A percentile compares a stretch with the other conserved stretches of the same genome.
Conservation (phyloP, 495 filamentous ascomycete species). For the Lentithecium fluviatile region DNA sequence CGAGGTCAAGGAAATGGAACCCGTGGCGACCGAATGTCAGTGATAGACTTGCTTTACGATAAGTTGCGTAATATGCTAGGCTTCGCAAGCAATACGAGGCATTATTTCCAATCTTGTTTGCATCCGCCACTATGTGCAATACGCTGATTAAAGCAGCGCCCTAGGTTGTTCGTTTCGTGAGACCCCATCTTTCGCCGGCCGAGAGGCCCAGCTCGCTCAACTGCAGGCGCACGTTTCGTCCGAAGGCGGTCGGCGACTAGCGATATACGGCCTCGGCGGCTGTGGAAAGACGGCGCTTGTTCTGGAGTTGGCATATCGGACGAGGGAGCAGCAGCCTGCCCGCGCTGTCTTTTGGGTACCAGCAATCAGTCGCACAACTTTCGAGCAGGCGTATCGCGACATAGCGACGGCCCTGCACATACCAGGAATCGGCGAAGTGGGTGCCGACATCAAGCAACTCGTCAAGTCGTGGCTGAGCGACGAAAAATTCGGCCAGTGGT, state of each 20-base stretch:
- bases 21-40: not conserved
- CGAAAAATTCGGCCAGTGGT: slow-evolving; percentile 36
- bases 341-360: slow-evolving; percentile 35
- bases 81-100: slow-evolving; percentile 4
- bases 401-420: slow-evolving; percentile 36
- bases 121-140: slow-evolving; percentile 27
- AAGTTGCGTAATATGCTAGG: not conserved
- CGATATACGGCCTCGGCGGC: slow-evolving; percentile 33
- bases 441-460: slow-evolving; percentile 31
- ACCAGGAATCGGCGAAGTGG: slow-evolving; percentile 5
- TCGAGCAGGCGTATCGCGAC: slow-evolving; percentile 37
- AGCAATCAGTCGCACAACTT: slow-evolving; percentile 25
- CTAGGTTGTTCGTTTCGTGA: slow-evolving; percentile 6
- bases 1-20: slow-evolving; percentile 7
- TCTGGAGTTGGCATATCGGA: slow-evolving; percentile 24
- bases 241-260: slow-evolving; percentile 8
- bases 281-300: slow-evolving; percentile 37
- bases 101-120: slow-evolving; percentile 12
- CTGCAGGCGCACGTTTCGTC: slow-evolving; percentile 5
- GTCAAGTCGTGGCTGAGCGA: slow-evolving; percentile 32
- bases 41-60: slow-evolving; percentile 26
- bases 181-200: slow-evolving; percentile 14
- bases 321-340: slow-evolving; percentile 22
- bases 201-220: slow-evolving; percentile 7
- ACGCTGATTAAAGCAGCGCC: slow-evolving; percentile 13